phyloP scores from a whole-genome alignment of 2,329 filamentous ascomycete genomes.

The Aspergillus caelatus region DNA sequence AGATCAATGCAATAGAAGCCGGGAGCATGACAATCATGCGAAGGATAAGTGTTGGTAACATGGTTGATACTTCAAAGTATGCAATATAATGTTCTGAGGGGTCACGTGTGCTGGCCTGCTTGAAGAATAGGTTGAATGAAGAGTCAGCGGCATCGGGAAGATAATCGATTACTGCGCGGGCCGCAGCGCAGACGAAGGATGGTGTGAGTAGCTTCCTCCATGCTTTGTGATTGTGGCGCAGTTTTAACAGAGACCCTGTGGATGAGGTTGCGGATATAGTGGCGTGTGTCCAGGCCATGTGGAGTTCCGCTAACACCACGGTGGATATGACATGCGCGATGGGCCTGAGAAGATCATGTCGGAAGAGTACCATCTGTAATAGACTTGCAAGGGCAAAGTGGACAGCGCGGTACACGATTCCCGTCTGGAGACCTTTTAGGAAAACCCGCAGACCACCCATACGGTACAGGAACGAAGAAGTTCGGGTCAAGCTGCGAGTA shows the following conservation, averaged over 20 bases:
- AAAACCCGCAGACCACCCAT: neutral
- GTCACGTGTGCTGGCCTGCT: neutral
- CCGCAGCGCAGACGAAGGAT: neutral
- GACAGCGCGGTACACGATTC: neutral
- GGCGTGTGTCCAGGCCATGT: conserved; percentile 1
- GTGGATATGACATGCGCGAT: neutral
- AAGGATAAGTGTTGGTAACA: neutral
- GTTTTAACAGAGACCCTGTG: neutral
- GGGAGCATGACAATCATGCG: neutral
- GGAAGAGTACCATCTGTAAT: neutral
- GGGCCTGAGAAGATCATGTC: neutral
- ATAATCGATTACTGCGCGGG: neutral
- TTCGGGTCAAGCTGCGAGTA: neutral
- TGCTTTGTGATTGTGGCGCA: neutral
- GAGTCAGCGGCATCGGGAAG: neutral
- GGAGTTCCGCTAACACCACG: neutral
- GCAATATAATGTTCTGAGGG: neutral
- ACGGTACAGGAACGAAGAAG: neutral
- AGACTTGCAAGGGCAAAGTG: neutral
- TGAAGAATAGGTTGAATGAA: neutral
- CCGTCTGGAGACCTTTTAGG: neutral
- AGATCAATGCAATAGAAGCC: neutral
- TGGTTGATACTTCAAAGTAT: neutral
- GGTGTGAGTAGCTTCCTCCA: neutral
- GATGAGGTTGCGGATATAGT: conserved; percentile 1